Evolutionary conservation across 2,329 filamentous ascomycete species (phyloP).

Genomic region (Tolypocladium capitatum): DNA sequence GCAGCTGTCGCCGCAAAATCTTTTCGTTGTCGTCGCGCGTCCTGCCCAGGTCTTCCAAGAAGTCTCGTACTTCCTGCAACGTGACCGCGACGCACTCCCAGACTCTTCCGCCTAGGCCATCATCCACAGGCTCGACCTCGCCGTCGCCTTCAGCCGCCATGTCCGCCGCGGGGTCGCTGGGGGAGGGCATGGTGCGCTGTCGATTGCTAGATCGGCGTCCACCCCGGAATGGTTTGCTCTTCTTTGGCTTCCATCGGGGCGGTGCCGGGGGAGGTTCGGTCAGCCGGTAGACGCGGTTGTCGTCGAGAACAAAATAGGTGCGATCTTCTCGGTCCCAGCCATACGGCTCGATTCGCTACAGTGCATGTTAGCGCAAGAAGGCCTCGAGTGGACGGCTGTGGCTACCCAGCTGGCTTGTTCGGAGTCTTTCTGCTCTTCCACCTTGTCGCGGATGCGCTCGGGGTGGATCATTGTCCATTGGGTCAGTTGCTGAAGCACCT

Average conservation of each 20-base stretch:
- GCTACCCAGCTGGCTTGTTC: slow-evolving; percentile 78
- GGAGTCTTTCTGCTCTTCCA: slow-evolving; percentile 67
- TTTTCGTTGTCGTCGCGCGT: slow-evolving; percentile 79
- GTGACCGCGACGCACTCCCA: slow-evolving; percentile 90
- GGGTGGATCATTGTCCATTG: slow-evolving; percentile 81
- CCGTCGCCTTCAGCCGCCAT: slow-evolving; percentile 19
- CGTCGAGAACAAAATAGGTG: slow-evolving; percentile 81
- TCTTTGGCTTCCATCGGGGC: slow-evolving; percentile 54
- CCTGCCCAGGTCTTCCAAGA: slow-evolving; percentile 59
- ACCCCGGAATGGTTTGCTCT: slow-evolving; percentile 35
- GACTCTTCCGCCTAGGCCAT: slow-evolving; percentile 59
- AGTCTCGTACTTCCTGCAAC: slow-evolving; percentile 59
- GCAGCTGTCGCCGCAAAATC: slow-evolving; percentile 55
- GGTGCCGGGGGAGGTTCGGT: slow-evolving; percentile 56
- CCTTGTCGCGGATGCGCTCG: slow-evolving; percentile 73
- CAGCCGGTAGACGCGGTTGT: slow-evolving; percentile 81
- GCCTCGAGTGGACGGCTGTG: neutral
- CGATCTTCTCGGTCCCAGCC: slow-evolving; percentile 85
- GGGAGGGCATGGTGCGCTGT: slow-evolving; percentile 38
- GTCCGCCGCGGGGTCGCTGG: slow-evolving; percentile 13
- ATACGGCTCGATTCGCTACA: slow-evolving; percentile 60
- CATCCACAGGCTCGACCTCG: slow-evolving; percentile 21
- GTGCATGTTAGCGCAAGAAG: slow-evolving; percentile 7
- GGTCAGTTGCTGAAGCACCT: slow-evolving; percentile 75
- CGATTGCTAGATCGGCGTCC: slow-evolving; percentile 59